phyloP scores from a whole-genome alignment of 257 asterid species.

The Fraxinus cuspidata region DNA sequence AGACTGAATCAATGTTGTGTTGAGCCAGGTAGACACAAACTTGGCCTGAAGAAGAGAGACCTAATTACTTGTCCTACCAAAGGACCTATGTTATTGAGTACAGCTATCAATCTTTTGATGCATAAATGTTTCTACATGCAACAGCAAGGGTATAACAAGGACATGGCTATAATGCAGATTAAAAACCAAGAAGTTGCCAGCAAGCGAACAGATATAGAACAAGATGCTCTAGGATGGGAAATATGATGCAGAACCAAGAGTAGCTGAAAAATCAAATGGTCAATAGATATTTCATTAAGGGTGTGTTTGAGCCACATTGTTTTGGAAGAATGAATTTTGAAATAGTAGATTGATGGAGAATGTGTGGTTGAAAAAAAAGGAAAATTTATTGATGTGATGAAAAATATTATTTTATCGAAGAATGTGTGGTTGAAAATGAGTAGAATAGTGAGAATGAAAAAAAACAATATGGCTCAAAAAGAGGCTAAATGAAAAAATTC shows the following conservation, averaged over 20 bases:
- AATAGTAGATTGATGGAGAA: too few species aligned
- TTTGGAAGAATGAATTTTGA: too few species aligned
- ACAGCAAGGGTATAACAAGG: neutral
- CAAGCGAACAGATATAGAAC: neutral
- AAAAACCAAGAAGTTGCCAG: neutral
- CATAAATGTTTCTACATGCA: constrained; percentile 2
- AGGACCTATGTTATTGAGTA: neutral
- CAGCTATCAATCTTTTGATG: neutral
- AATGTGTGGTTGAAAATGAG: too few species aligned
- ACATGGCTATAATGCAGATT: constrained; percentile 5
- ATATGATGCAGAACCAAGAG: neutral
- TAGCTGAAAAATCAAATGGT: neutral
- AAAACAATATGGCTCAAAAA: too few species aligned
- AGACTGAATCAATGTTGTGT: constrained; percentile 3
- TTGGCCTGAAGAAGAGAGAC: neutral
- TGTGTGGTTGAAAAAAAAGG: too few species aligned
- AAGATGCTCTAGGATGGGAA: neutral
- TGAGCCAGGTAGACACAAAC: neutral
- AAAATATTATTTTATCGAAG: too few species aligned
- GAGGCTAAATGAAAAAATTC: neutral
- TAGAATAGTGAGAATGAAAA: too few species aligned
- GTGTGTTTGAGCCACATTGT: too few species aligned
- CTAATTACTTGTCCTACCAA: neutral
- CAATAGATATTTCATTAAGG: neutral
- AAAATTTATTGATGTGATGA: too few species aligned